These are phyloP conservation scores for Haplosporangium gracile DNA, from an alignment of 192 early-diverging fungal genomes.

Conservation along the genomic window DNA sequence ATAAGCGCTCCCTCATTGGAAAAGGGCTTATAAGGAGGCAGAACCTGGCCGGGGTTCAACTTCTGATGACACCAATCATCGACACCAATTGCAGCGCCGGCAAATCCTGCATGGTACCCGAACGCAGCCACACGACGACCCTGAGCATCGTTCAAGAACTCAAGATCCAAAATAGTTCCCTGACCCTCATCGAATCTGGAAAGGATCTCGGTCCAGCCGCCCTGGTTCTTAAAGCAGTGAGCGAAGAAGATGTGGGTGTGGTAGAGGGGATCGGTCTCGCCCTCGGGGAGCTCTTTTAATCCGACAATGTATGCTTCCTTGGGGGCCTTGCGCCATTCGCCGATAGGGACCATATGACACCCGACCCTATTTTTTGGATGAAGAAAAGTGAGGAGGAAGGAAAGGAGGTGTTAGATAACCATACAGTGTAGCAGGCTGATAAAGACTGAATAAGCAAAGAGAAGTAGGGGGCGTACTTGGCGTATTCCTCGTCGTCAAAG, in stretches of 20 bases:
- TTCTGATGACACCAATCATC: conserved; percentile 93
- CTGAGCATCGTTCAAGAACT: conserved; percentile 89
- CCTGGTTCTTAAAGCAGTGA: conserved; percentile 98
- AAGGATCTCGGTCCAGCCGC: conserved; percentile 93
- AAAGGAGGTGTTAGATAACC: conserved; percentile 1
- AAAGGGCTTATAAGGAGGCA: conserved; percentile 86
- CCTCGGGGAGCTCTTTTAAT: conserved; percentile 97
- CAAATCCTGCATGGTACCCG: conserved; percentile 97
- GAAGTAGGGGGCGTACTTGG: conserved; percentile 59
- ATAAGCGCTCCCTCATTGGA: conserved; percentile 88
- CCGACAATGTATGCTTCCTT: conserved; percentile 94
- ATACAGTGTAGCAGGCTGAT: not conserved
- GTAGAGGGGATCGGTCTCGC: conserved; percentile 87
- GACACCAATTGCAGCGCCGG: conserved; percentile 92
- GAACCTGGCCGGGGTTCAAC: conserved; percentile 64
- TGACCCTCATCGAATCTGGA: conserved; percentile 86
- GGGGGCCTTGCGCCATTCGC: conserved; percentile 92
- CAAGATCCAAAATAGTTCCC: conserved; percentile 92
- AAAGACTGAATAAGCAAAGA: conserved; percentile 2
- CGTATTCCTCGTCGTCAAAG: conserved; percentile 92
- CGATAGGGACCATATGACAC: conserved; percentile 81
- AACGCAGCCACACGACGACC: conserved; percentile 96
- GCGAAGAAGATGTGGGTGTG: conserved; percentile 99
- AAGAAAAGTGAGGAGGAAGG: not conserved
- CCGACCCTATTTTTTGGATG: conserved; percentile 72